Base-by-base conservation (phyloP, 495 filamentous ascomycete species). In the Hypoxylon lenormandii region DNA sequence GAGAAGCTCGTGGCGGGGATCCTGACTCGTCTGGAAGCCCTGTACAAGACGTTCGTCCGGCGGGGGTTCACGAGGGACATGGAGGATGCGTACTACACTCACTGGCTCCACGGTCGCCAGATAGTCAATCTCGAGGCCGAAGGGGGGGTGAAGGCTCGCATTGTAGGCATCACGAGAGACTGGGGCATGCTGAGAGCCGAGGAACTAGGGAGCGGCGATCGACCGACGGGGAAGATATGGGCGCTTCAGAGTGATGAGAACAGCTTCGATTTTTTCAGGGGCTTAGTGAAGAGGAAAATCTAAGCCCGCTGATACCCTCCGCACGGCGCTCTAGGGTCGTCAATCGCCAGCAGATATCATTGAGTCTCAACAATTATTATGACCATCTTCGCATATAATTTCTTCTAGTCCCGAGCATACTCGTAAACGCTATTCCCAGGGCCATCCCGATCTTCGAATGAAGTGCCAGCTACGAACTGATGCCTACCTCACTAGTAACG, bases 221-320 rank as follows among this genome's bases (percentile, higher is more conserved):
- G 87, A 62, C 76, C 81, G 0, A 97, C 92, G 8, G 94, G 94
- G 1, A 89, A 85, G 76, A 82, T 90, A 43, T 94, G 88, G 84
- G 87, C 90, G 74, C 80, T 98, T 78, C 93, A 97, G 81, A 97
- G 91, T 77, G 95, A 99, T 72, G 92, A 92, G 73, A 99, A 99
- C 72, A 97, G 93, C 80, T 99, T 99, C 81, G 96, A 99, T 80
- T 99, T 97, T 80, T 94, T 97, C 78, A 89, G 84, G 74, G 95
- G 95, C 0, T 76, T 99, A 78, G 78, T 98, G 49, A 93, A 86
- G 84, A 85, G 89, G 74, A 97, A 95, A 83, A 75, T 90, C 6
- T 93, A 60, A 38, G 42, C 18, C 16, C 0, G 33, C 21, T 28
- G 30, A 7, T 28, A 28, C 3, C 3, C 26, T n/a, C n/a, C 30